Base-by-base conservation (phyloP, 148 eudicot species). In the Suaeda aralocaspica region DNA sequence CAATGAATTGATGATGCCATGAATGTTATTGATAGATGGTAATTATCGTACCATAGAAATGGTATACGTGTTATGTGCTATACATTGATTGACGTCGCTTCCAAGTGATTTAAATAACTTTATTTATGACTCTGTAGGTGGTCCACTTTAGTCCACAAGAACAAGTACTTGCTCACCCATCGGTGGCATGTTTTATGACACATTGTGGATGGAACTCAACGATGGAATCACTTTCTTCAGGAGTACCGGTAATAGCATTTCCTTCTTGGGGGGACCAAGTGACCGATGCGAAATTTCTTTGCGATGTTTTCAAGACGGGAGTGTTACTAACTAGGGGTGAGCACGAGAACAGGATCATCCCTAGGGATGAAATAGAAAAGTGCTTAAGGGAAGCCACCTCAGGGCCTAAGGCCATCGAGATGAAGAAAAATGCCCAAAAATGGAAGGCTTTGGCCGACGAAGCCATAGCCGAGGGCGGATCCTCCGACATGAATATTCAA, bases 181-280 rank as follows among this genome's bases (percentile, higher is more conserved):
- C 98, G 0, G 72, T 84, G 0, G 92, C 94, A 0, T 93, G 98
- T 50, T 93, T 93, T 36, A 39, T 90, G 71, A 88, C 95, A 0
- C 98, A 93, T 44, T 93, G 98, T 57, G 98, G 98, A 1, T 92
- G 98, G 98, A 92, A 92, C 80, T 92, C 98, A 25, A 64, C 91
- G 0, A 74, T 86, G 84, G 98, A 93, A 72, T 84, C 89, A 3
- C 39, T 93, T 15, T 55, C 90, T 2, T 80, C 70, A 0, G 95
- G 98, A 21, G 80, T 88, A 31, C 98, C 96, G 6, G 83, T 93
- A 72, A 68, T 93, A 56, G 92, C 92, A 2, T 88, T 87, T 68
- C 98, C 96, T 0, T 86, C 82, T 30, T 93, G 96, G 96, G 90
- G 96, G 0, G 98, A 93, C 64, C 98, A 93, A 39, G 92, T 87